phyloP scores from a whole-genome alignment of 2,329 filamentous ascomycete genomes.

The Zymoseptoria crescenta region DNA sequence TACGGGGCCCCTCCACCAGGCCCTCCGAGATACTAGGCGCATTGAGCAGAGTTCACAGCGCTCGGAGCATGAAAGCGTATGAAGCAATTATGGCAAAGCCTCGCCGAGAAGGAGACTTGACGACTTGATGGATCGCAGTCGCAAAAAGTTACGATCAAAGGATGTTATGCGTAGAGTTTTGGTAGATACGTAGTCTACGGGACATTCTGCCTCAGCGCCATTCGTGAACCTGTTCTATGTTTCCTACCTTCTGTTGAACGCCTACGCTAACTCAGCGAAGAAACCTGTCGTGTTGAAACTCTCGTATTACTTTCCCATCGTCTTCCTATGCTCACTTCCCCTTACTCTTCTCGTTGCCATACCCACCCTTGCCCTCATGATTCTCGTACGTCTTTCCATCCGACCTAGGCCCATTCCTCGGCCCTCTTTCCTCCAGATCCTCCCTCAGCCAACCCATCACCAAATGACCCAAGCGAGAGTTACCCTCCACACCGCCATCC shows the following conservation, averaged over 20 bases:
- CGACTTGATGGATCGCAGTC: neutral
- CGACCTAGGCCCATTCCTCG: constrained; percentile 53
- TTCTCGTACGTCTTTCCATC: constrained; percentile 60
- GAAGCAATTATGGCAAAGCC: neutral
- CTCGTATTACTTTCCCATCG: neutral
- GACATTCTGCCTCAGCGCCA: neutral
- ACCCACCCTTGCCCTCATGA: constrained; percentile 54
- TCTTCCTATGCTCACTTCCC: constrained; percentile 3
- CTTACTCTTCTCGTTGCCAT: constrained; percentile 49
- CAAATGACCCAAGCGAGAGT: constrained; percentile 77
- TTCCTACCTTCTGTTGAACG: constrained; percentile 2
- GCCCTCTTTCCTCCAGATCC: constrained; percentile 71
- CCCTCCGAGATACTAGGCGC: neutral
- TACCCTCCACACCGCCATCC: constrained; percentile 50
- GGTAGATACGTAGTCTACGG: neutral
- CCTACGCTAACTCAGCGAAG: constrained; percentile 1
- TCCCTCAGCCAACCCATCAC: constrained; percentile 80
- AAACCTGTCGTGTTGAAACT: neutral
- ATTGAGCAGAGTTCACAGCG: neutral
- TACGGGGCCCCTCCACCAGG: constrained; percentile 2
- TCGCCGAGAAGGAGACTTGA: neutral
- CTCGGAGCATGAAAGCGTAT: neutral
- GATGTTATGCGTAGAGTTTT: neutral
- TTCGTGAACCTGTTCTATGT: neutral
- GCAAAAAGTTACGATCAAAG: neutral